Base-by-base conservation (phyloP, 805 yeast genomes). In the Jamesozyma spencerorum region DNA sequence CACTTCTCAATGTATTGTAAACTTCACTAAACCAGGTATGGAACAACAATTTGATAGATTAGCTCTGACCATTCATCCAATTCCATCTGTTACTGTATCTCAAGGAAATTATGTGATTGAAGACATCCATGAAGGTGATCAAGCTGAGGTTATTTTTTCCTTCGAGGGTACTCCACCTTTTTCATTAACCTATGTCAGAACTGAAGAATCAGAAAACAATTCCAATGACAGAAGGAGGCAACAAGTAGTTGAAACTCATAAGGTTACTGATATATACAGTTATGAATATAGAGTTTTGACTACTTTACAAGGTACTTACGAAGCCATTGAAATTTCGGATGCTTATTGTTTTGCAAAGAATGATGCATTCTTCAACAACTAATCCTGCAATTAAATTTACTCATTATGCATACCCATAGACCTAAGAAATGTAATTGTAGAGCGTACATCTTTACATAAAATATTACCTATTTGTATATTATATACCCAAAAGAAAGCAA, bases 41-140 rank as follows among this genome's bases (percentile, higher is more conserved):
- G 53, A 49, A 34, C 59, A 56, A 3, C 45, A 61, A 20, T 48
- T 45, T 43, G 64, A 65, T 5, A 60, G 53, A 14, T 49, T 69
- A 7, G 48, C 65, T 3, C 60, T 71, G 12, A 52, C 49, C 0
- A 63, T 78, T 17, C 82, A 76, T 47, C 74, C 70, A n/a, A 65
- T 75, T 29, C 85, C 85, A 20, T 80, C 95, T 0, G 96, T 90
- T 13, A 87, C 81, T 44, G 79, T 90, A 13, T 75, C 81, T 18
- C 84, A 81, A 51, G 95, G 95, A n/a, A 80, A 77, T 42, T 66
- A 75, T 14, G 64, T 79, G 7, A 75, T 80, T 41, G 88, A 80
- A 54, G 90, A 85, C 58, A 84, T 92, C 33, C 94, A 87, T 53
- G 94, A 86, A 57, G 98, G 97, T 36, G 98, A 92, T 49, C 85